Percentiles rank a stretch among this genome's conserved stretches.
Evolutionary conservation across 1,139 yeast genomes (phyloP).

Genomic region (Taiozyma sp.): DNA sequence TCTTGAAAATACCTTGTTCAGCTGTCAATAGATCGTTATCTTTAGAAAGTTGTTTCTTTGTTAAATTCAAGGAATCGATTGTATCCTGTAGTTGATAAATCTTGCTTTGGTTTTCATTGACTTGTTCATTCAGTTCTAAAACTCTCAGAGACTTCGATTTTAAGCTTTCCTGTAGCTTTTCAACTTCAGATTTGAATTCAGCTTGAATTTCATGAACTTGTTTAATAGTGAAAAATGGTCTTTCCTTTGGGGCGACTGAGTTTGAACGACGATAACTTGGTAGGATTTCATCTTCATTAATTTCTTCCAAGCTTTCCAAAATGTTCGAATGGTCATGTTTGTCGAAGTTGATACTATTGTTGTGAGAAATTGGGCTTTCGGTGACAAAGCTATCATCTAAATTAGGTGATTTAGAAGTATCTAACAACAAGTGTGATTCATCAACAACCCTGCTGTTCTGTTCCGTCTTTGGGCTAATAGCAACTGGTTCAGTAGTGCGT

Average conservation of each 20-base stretch:
- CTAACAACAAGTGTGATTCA: constrained; percentile 21
- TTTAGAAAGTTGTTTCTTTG: constrained; percentile 23
- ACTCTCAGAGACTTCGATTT: constrained; percentile 42
- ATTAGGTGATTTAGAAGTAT: constrained; percentile 23
- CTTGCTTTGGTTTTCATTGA: constrained; percentile 17
- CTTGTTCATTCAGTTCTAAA: constrained; percentile 25
- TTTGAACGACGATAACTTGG: constrained; percentile 1
- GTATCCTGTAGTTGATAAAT: constrained; percentile 24
- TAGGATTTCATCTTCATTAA: constrained; percentile 5
- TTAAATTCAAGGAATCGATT: constrained; percentile 21
- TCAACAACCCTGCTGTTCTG: constrained; percentile 31
- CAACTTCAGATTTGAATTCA: constrained; percentile 51
- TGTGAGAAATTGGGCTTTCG: constrained; percentile 21
- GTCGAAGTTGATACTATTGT: constrained; percentile 1
- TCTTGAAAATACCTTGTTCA: constrained; percentile 24
- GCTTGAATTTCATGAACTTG: constrained; percentile 50
- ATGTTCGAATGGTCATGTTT: constrained; percentile 2
- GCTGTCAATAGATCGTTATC: constrained; percentile 23
- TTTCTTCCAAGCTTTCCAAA: constrained; percentile 8
- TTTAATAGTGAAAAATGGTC: constrained; percentile 24
- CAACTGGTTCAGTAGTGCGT: constrained; percentile 40
- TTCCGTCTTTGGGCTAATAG: constrained; percentile 37
- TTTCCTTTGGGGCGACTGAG: constrained; percentile 18
- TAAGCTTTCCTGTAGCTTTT: constrained; percentile 47
- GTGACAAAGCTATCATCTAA: constrained; percentile 17